Percentiles rank a stretch among this genome's conserved stretches.
phyloP scores from a whole-genome alignment of 2,329 filamentous ascomycete species.

The Furcasterigmium furcatum region DNA sequence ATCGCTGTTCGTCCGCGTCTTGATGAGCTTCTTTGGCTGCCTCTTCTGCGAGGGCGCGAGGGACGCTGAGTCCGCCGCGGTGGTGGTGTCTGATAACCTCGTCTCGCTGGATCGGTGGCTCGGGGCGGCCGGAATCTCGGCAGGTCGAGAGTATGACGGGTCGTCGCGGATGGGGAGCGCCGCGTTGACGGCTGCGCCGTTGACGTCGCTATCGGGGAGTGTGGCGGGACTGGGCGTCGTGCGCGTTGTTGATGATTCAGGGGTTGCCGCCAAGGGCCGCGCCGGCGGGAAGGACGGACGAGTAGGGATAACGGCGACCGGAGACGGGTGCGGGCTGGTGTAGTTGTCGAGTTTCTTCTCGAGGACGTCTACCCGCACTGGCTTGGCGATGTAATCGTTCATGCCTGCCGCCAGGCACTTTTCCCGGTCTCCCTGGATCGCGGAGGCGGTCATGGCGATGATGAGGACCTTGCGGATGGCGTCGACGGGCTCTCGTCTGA shows the following conservation, averaged over 20 bases:
- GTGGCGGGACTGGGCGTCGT: constrained; percentile 16
- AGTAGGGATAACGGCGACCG: constrained; percentile 3
- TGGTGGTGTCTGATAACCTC: constrained; percentile 20
- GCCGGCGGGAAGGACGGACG: background rate
- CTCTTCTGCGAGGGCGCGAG: constrained; percentile 22
- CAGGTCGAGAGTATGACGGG: constrained; percentile 15
- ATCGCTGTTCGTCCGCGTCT: constrained; percentile 34
- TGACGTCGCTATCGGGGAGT: constrained; percentile 10
- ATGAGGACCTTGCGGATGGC: constrained; percentile 81
- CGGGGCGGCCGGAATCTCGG: constrained; percentile 13
- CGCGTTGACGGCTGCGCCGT: constrained; percentile 10
- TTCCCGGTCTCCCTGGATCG: constrained; percentile 90
- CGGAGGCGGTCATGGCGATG: constrained; percentile 95
- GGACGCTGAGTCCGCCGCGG: constrained; percentile 16
- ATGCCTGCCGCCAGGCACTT: constrained; percentile 95
- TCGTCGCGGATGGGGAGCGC: constrained; percentile 17
- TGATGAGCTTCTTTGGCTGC: constrained; percentile 38
- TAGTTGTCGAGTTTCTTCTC: constrained; percentile 74
- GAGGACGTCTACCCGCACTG: constrained; percentile 83
- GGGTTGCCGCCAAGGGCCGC: background rate
- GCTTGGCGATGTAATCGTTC: constrained; percentile 97
- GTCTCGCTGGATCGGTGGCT: constrained; percentile 30
- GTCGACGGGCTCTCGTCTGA: constrained; percentile 73
- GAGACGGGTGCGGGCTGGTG: constrained; percentile 30
- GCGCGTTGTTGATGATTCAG: constrained; percentile 3